These are phyloP conservation scores for Phytophthora citrophthora DNA, from an alignment of 352 stramenopile species.

Conservation along the genomic window DNA sequence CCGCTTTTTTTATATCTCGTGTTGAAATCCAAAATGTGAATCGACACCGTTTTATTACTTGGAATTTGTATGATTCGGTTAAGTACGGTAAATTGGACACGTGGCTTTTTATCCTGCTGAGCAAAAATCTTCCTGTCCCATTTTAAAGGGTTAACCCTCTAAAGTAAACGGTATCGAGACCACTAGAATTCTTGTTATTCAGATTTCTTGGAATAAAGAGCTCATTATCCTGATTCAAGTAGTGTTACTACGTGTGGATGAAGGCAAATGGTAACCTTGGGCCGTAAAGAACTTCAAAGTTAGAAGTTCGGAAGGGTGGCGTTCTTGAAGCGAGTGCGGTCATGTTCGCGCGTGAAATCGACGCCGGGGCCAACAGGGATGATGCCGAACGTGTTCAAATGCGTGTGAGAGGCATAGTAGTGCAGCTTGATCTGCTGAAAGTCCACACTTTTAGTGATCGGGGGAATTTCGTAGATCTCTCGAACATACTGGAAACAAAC, in stretches of 20 bases:
- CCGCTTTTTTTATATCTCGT: slow-evolving; percentile 6
- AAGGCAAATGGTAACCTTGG: no score
- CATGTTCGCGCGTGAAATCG: slow-evolving; percentile 38
- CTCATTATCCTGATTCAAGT: no score
- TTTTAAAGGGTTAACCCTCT: no score
- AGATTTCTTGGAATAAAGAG: no score
- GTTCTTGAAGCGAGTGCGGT: slow-evolving; percentile 44
- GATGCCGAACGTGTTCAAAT: slow-evolving; percentile 59
- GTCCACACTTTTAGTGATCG: slow-evolving; percentile 45
- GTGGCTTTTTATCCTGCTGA: neutral
- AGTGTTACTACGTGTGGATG: no score
- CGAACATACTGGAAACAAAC: slow-evolving; percentile 44
- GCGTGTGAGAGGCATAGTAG: slow-evolving; percentile 62
- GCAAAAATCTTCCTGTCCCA: no score
- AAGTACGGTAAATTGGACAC: slow-evolving; percentile 2
- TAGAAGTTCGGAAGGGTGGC: slow-evolving; percentile 14
- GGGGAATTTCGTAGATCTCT: slow-evolving; percentile 54
- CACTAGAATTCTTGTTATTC: no score
- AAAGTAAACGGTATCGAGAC: no score
- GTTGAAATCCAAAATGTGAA: slow-evolving; percentile 28
- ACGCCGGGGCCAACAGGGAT: slow-evolving; percentile 35
- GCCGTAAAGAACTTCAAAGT: neutral
- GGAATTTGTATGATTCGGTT: slow-evolving; percentile 9
- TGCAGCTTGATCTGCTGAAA: slow-evolving; percentile 58
- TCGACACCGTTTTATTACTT: slow-evolving; percentile 6